Base-by-base conservation (phyloP, 768 basidiomycete species). In the Cystobasidium onofrii region DNA sequence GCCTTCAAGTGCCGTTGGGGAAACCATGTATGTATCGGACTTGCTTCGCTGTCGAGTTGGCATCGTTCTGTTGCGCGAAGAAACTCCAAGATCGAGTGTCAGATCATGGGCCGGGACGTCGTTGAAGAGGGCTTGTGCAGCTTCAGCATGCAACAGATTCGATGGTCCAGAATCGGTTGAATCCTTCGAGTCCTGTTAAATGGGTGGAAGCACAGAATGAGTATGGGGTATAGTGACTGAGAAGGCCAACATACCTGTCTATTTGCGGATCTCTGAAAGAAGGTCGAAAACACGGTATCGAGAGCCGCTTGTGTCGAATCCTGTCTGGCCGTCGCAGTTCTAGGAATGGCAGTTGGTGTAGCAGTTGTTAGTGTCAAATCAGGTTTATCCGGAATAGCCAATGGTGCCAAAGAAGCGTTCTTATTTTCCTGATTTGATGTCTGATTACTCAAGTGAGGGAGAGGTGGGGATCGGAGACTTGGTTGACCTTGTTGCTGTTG, bases 291-390 rank as follows among this genome's bases (percentile, higher is more conserved):
- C 4, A 71, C 69, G 12, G 69, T 71, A 60, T 71, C 69, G 55
- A 71, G 69, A 10, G 69, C 69, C 13, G 69, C 69, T 71, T 71
- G 69, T 25, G 69, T 71, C 9, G 69, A 71, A 34, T 71, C 69
- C 54, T 71, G 69, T 52, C 69, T 27, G 12, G 29, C 69, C 17
- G 55, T 61, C 17, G 69, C 69, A 13, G 69, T 57, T 10, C 69
- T 7, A 17, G 69, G 69, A 9, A 71, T 60, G 23, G 69, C 69
- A 27, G 69, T 71, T 29, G 69, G 69, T 9, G 69, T 71, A 25
- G 69, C 69, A 13, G 69, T 71, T 10, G 69, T 71, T 10, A 71
- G 34, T 15, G 69, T 71, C 33, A 71, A 52, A 44, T 71, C 69
- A 7, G 69, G 69, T 23, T n/a, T 44, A 29, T 39, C 34, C 2